Percentiles rank a stretch among this genome's conserved stretches.
Conservation (phyloP, 192 early-diverging fungal species). For the Entomortierella parvispora region DNA sequence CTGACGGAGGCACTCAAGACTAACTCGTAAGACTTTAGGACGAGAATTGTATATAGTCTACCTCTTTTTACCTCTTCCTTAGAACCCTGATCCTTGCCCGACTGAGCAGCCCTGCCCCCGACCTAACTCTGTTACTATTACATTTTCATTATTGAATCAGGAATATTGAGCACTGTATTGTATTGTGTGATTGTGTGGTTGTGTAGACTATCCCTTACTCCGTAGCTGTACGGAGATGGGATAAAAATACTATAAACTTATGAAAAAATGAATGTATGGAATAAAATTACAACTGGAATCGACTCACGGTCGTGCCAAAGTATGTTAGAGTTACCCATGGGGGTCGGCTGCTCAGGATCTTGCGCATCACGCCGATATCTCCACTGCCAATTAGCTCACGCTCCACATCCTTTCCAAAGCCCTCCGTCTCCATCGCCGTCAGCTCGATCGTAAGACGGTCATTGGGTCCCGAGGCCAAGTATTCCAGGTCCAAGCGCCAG, state of each 20-base stretch:
- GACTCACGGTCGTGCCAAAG: conserved; percentile 44
- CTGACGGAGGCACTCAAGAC: too few relatives aligned
- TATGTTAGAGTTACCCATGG: conserved; percentile 42
- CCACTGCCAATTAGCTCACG: conserved; percentile 59
- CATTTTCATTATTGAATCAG: too few relatives aligned
- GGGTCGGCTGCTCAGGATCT: conserved; percentile 29
- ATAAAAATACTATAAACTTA: background rate
- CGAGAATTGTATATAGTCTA: too few relatives aligned
- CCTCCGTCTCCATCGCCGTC: conserved; percentile 63
- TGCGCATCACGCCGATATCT: conserved; percentile 50
- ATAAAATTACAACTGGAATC: conserved; percentile 28
- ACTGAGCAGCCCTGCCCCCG: too few relatives aligned
- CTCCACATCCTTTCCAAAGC: conserved; percentile 53
- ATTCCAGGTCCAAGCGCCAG: conserved; percentile 55
- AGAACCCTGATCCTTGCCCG: too few relatives aligned
- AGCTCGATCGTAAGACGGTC: conserved; percentile 57
- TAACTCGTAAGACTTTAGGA: too few relatives aligned
- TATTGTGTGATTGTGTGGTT: too few relatives aligned
- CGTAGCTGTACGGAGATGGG: too few relatives aligned
- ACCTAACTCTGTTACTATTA: too few relatives aligned
- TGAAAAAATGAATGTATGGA: background rate
- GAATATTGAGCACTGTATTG: too few relatives aligned
- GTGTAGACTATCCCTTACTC: too few relatives aligned
- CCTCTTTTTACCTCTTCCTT: too few relatives aligned
- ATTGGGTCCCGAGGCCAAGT: conserved; percentile 54